Evolutionary conservation across 2,329 filamentous ascomycete genomes (phyloP).

Genomic region (Colletotrichum viniferum): DNA sequence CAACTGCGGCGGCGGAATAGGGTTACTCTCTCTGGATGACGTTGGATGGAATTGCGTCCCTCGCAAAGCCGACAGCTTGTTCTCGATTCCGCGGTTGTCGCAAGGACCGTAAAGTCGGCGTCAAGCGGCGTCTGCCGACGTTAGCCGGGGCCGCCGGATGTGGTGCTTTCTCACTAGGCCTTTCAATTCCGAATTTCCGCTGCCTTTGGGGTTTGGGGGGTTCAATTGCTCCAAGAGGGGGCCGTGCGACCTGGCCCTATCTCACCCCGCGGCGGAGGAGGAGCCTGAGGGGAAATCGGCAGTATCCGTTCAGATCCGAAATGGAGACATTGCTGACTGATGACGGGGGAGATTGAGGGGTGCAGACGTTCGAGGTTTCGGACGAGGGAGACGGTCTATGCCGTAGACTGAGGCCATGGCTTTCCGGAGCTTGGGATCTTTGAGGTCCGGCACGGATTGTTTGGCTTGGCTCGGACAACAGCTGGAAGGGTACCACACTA

Average conservation of each 20-base stretch:
- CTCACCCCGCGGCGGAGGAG: not conserved
- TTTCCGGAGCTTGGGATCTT: not conserved
- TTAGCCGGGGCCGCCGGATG: slow-evolving; percentile 9
- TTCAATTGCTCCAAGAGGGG: not conserved
- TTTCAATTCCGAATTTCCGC: slow-evolving; percentile 14
- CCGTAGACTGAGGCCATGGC: not conserved
- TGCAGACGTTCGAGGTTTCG: not conserved
- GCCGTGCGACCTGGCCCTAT: not conserved
- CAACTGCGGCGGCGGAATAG: not conserved
- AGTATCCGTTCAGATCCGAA: not conserved
- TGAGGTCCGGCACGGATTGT: not conserved
- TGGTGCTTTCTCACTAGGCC: not conserved
- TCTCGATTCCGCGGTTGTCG: slow-evolving; percentile 5
- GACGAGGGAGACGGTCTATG: not conserved
- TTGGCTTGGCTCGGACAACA: not conserved
- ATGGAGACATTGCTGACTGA: not conserved
- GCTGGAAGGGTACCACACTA: not conserved
- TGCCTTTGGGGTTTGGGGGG: not conserved
- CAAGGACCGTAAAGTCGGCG: not conserved
- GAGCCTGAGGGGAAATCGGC: not conserved
- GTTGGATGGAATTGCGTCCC: not conserved
- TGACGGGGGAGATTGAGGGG: not conserved
- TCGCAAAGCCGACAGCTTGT: slow-evolving; percentile 4
- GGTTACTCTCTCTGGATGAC: not conserved
- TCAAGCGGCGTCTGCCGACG: slow-evolving; percentile 21